Evolutionary conservation across 2,329 filamentous ascomycete species (phyloP).

Genomic region (Alternaria consortialis): DNA sequence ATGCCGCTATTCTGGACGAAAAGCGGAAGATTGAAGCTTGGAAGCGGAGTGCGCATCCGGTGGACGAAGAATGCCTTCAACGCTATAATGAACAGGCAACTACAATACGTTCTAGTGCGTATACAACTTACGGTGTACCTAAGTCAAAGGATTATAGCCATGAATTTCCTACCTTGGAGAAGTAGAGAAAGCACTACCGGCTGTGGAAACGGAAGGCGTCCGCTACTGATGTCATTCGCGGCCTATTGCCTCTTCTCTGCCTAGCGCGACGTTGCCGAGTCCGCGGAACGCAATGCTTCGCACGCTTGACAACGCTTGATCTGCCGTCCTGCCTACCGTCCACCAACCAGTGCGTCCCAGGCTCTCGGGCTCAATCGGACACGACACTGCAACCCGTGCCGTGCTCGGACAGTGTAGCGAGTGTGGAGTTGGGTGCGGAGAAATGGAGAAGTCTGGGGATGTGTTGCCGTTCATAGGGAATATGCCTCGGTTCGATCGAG

Average conservation of each 20-base stretch:
- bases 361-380: background rate
- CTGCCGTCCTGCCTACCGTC: background rate
- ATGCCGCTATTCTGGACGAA: background rate
- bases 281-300: conserved; percentile 4
- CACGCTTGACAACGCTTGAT: conserved; percentile 5
- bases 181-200: background rate
- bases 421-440: conserved; percentile 2
- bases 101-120: too few species aligned
- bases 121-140: too few species aligned
- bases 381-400: background rate
- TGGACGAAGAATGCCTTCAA: too few species aligned
- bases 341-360: background rate
- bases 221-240: background rate
- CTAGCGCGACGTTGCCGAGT: conserved; percentile 3
- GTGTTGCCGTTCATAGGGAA: background rate
- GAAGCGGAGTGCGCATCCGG: too few species aligned
- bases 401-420: background rate
- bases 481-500: conserved; percentile 11
- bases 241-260: background rate
- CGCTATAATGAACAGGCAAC: too few species aligned
- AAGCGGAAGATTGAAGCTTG: too few species aligned
- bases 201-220: background rate
- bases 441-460: conserved; percentile 15
- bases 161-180: too few species aligned
- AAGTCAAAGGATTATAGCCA: too few species aligned